phyloP scores from a whole-genome alignment of 2,329 filamentous ascomycete genomes.

The Penicillium palitans region DNA sequence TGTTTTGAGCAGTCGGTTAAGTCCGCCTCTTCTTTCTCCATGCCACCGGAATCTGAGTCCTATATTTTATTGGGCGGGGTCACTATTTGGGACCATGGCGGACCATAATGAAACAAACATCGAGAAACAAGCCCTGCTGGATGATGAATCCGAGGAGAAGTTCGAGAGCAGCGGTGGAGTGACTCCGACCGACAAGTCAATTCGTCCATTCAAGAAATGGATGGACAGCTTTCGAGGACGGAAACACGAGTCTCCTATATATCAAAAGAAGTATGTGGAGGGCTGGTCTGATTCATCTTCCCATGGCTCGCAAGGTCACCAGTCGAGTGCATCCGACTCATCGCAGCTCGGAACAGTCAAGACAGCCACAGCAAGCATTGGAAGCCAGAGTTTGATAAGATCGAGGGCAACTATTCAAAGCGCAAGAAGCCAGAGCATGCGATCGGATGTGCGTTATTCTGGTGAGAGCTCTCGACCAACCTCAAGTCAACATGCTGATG shows the following conservation, averaged over 20 bases:
- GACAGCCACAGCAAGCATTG: conserved; percentile 76
- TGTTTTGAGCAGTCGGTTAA: background rate
- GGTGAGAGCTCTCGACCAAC: conserved; percentile 56
- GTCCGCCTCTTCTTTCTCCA: conserved; percentile 13
- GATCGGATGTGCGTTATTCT: conserved; percentile 65
- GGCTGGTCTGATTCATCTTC: conserved; percentile 38
- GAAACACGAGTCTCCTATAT: conserved; percentile 22
- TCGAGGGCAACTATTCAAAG: conserved; percentile 61
- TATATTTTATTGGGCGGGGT: conserved; percentile 4
- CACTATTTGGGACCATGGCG: conserved; percentile 15
- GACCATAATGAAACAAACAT: conserved; percentile 2
- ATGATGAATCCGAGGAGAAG: conserved; percentile 6
- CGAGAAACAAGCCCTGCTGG: conserved; percentile 4
- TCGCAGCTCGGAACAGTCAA: conserved; percentile 78
- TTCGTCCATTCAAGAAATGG: conserved; percentile 41
- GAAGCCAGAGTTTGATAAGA: conserved; percentile 67
- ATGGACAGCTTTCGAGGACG: conserved; percentile 38
- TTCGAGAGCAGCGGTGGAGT: conserved; percentile 11
- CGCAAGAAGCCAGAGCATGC: conserved; percentile 54
- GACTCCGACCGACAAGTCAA: conserved; percentile 10
- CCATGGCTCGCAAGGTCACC: conserved; percentile 30
- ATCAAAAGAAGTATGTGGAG: conserved; percentile 33
- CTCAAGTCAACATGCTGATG: conserved; percentile 58
- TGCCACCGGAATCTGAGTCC: conserved; percentile 4
- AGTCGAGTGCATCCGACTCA: conserved; percentile 68